Evolutionary conservation across 306 rosid species (phyloP), one percentile per base, ranked within the genome.

Genomic region (Fagus crenata): DNA sequence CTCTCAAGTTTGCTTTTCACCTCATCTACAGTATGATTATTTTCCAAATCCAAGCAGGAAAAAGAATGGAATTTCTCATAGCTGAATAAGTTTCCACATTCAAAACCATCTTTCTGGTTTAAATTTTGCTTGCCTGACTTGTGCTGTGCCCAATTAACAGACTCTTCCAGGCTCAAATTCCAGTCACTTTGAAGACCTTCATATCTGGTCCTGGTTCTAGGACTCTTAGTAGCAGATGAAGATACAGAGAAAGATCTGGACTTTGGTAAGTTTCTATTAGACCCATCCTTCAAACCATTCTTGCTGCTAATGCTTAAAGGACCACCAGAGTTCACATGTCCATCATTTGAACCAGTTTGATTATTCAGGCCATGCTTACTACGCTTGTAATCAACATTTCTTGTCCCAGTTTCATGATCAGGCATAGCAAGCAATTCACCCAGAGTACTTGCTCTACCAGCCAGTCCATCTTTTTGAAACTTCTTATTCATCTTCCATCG

Each of bases 101-200:
- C 64, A 9, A 79, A 82, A 79, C 74, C 51, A 75, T 86, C 82
- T 69, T 80, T 83, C 49, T 33, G 72, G 76, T 60, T 53, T 43
- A 61, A 72, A 71, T 69, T 74, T 81, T 42, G 81, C 68, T 79
- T 83, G 64, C 49, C 41, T 14, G 82, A 80, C 74, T 76, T 82
- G 49, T 55, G 42, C 37, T 69, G 75, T 12, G 76, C 82, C 83
- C 74, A 67, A 75, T 63, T 83, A 32, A 32, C 59, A n/a, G 74
- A 78, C 60, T 72, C 56, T 43, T 72, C 83, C 75, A 64, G 80
- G 75, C 81, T 85, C 71, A 81, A 78, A 82, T 83, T 82, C 94
- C 94, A 88, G 77, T 87, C 75, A 43, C 77, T 79, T 15, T 81
- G 77, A 80, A 86, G 80, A 78, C 87, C 84, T 67, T 81, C 83